These are phyloP conservation scores for Cladochytrium replicatum DNA, from an alignment of 192 early-diverging fungal species.

Conservation along the genomic window DNA sequence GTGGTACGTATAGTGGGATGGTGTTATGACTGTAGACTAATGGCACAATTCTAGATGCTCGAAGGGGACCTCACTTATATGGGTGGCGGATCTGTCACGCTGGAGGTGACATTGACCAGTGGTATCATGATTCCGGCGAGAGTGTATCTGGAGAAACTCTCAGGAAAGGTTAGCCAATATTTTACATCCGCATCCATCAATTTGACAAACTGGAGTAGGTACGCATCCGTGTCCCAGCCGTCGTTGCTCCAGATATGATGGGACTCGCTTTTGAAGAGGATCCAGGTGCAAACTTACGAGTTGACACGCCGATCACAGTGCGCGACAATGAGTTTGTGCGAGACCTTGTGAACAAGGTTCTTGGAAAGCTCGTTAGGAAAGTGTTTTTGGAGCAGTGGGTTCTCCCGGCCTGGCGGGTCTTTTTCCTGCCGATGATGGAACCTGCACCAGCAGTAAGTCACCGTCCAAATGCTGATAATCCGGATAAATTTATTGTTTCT, in stretches of 20 bases:
- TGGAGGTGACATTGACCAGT: conserved; percentile 29
- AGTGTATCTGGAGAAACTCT: conserved; percentile 26
- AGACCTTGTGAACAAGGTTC: conserved; percentile 34
- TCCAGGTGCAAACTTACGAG: conserved; percentile 38
- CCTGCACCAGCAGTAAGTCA: conserved; percentile 24
- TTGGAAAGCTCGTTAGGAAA: conserved; percentile 29
- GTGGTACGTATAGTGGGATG: conserved; percentile 19
- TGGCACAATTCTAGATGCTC: conserved; percentile 12
- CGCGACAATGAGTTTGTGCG: conserved; percentile 35
- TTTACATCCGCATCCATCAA: neutral
- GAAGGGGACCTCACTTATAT: conserved; percentile 39
- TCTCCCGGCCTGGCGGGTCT: conserved; percentile 38
- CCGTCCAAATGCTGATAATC: neutral
- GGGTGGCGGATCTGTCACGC: conserved; percentile 37
- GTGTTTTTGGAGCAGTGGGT: conserved; percentile 50
- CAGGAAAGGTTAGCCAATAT: conserved; percentile 24
- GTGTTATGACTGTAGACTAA: neutral
- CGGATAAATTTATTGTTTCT: neutral
- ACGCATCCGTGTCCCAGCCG: conserved; percentile 33
- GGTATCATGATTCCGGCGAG: conserved; percentile 35
- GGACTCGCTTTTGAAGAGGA: conserved; percentile 42
- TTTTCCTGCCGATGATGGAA: conserved; percentile 44
- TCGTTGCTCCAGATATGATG: conserved; percentile 36
- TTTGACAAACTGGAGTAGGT: conserved; percentile 9
- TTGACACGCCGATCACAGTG: conserved; percentile 38